A percentile compares a stretch with the other conserved stretches of the same genome.
These are phyloP conservation scores for Phascolomyces articulosus DNA, from an alignment of 371 early-diverging fungal species.

Conservation along the genomic window DNA sequence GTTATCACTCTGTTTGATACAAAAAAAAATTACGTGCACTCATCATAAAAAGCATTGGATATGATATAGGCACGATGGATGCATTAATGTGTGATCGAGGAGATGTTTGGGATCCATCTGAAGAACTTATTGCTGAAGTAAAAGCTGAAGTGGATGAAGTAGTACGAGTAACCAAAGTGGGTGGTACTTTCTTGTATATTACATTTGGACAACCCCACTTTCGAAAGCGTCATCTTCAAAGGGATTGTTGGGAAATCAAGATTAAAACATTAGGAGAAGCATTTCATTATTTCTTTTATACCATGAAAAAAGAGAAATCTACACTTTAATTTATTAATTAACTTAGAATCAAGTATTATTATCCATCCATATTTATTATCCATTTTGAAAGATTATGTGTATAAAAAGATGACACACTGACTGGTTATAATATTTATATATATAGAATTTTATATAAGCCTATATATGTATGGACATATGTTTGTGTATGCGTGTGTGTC, in stretches of 20 bases:
- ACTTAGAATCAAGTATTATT: no score
- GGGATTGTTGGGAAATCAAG: constrained; percentile 70
- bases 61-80: constrained; percentile 71
- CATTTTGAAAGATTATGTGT: no score
- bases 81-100: constrained; percentile 85
- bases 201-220: constrained; percentile 94
- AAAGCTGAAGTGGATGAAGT: constrained; percentile 80
- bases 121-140: constrained; percentile 65
- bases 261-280: constrained; percentile 67
- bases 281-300: constrained; percentile 82
- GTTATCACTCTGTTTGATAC: no score
- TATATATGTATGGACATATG: no score
- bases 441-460: no score
- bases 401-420: no score
- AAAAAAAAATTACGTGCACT: neutral
- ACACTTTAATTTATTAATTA: neutral
- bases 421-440: no score
- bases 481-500: no score
- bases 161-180: constrained; percentile 69
- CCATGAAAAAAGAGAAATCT: constrained; percentile 41
- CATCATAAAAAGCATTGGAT: no score
- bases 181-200: constrained; percentile 84
- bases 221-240: constrained; percentile 71
- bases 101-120: constrained; percentile 88
- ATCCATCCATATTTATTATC: no score